phyloP scores from a whole-genome alignment of 1,139 yeast species.

The Suhomyces terraborum region DNA sequence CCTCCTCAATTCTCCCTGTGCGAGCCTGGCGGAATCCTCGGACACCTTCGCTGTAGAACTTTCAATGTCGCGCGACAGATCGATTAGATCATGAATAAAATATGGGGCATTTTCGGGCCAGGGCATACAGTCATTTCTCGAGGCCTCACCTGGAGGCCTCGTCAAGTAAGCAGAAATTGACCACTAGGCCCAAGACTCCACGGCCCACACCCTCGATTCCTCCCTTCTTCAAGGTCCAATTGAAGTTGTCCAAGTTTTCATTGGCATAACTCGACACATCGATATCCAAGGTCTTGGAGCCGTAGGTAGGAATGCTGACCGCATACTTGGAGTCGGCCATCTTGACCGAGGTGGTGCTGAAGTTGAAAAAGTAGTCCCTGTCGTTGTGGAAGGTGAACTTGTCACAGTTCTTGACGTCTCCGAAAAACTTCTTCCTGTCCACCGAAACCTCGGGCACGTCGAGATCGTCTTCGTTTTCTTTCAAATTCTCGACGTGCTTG shows the following conservation, averaged over 20 bases:
- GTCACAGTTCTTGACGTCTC: slow-evolving; percentile 31
- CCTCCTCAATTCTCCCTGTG: too few relatives aligned
- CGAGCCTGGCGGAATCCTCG: too few relatives aligned
- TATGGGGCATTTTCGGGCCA: too few relatives aligned
- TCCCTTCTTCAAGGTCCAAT: slow-evolving; percentile 45
- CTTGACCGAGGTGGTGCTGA: slow-evolving; percentile 46
- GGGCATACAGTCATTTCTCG: neutral
- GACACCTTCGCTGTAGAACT: too few relatives aligned
- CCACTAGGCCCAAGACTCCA: slow-evolving; percentile 40
- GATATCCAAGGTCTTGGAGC: slow-evolving; percentile 42
- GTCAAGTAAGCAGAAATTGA: slow-evolving; percentile 42
- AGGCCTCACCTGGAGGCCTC: slow-evolving; percentile 22
- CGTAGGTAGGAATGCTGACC: slow-evolving; percentile 44
- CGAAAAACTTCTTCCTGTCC: slow-evolving; percentile 39
- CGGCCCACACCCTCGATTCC: slow-evolving; percentile 42
- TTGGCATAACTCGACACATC: slow-evolving; percentile 44
- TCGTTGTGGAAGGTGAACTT: slow-evolving; percentile 33
- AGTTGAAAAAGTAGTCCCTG: slow-evolving; percentile 33
- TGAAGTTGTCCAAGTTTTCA: slow-evolving; percentile 45
- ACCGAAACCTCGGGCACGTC: slow-evolving; percentile 33
- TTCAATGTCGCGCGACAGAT: too few relatives aligned
- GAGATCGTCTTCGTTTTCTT: slow-evolving; percentile 25
- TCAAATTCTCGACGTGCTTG: slow-evolving; percentile 27
- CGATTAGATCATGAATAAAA: too few relatives aligned
- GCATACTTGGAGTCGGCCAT: slow-evolving; percentile 44